Base-by-base conservation (phyloP, 345 rosid species). In the Hibiscus mutabilis region DNA sequence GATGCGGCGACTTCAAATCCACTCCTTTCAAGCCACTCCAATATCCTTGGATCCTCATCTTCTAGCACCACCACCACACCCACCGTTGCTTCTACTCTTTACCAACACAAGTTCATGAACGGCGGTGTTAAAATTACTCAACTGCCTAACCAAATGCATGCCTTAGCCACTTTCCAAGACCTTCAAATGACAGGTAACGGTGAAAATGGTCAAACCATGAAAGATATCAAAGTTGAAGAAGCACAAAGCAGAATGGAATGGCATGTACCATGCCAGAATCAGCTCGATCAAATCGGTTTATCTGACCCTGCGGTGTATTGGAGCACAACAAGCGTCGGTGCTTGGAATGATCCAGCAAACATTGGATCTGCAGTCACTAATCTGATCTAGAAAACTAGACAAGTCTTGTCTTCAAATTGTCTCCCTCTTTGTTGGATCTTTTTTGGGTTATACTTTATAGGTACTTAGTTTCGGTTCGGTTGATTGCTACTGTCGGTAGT, bases 351-450 rank as follows among this genome's bases (percentile, higher is more conserved):
- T 83, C 91, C 90, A 53, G 65, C 83, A 72, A 88, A 80, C 79
- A 81, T 83, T 78, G 91, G 89, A 49, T 88, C 96, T 57, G 88
- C 96, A 24, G 86, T 88, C 76, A 84, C 93, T 77, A 85, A 92
- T 75, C 79, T 92, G 79, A 88, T 86, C 84, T 89, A 88, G 84
- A 85, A 61, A 66, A 42, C 56, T 22, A 55, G 70, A 22, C 40
- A 10, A 10, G 33, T n/a, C 6, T 60, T 80, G 71, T 76, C 51
- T 71, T 80, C 75, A 69, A 75, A 69, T 47, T 71, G 47, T 79
- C 86, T 86, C 80, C 82, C 82, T 79, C 82, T 77, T 72, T 77
- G 79, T 76, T 73, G 74, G 80, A 78, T 76, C 62, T 61, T 81
- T 70, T 68, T 56, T 68, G n/a, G 21, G 33, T 58, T 24, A n/a